Conservation (phyloP, 306 rosid genomes). For the Cotoneaster glaucophyllus region DNA sequence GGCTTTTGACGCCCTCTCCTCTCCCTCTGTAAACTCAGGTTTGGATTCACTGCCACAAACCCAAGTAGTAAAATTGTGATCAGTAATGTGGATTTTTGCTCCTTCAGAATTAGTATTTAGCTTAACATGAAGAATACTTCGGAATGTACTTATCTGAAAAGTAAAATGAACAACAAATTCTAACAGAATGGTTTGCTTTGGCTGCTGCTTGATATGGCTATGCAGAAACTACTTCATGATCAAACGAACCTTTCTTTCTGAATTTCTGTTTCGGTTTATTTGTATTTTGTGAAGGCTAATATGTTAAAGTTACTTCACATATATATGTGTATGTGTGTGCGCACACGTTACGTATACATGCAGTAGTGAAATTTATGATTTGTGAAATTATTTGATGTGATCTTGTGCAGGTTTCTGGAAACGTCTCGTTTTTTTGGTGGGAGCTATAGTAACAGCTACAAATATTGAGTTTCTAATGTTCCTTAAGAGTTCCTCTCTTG, state of each 20-base stretch:
- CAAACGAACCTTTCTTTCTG: background rate
- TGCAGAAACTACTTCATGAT: background rate
- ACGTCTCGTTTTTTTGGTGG: slow-evolving; percentile 27
- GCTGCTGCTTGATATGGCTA: background rate
- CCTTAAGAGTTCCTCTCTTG: slow-evolving; percentile 38
- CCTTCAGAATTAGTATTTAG: background rate
- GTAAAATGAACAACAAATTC: background rate
- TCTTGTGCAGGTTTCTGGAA: slow-evolving; percentile 32
- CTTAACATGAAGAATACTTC: background rate
- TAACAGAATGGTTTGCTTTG: background rate
- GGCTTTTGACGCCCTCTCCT: slow-evolving; percentile 56
- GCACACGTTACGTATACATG: background rate
- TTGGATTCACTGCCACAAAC: slow-evolving; percentile 12
- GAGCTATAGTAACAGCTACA: slow-evolving; percentile 21
- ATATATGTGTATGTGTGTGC: background rate
- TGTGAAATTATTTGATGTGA: background rate
- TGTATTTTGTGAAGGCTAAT: slow-evolving; percentile 20
- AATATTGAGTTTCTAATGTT: slow-evolving; percentile 48
- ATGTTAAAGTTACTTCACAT: slow-evolving; percentile 4
- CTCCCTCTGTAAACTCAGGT: slow-evolving; percentile 40
- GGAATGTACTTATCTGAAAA: background rate
- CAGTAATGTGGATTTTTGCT: background rate
- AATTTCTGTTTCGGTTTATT: background rate
- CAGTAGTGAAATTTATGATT: slow-evolving; percentile 5
- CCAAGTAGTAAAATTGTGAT: background rate